Conservation (phyloP, 371 early-diverging fungal genomes). For the Zopfochytrium polystomum region DNA sequence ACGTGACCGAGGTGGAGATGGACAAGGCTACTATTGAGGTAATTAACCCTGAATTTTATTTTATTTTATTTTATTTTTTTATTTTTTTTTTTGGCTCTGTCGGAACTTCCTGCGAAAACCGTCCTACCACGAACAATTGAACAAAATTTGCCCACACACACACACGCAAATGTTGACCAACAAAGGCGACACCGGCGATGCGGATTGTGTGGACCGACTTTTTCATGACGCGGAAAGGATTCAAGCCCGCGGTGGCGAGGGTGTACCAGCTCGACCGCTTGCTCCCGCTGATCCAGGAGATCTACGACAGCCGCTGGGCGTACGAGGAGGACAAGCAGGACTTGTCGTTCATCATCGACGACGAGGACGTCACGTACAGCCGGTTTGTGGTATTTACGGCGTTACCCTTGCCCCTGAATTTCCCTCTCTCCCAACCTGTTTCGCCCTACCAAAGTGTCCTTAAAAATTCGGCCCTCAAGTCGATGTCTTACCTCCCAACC, state of each 20-base stretch:
- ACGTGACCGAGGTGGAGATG: slow-evolving; percentile 26
- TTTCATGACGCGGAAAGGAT: slow-evolving; percentile 32
- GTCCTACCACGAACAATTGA: no score
- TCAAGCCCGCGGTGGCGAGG: slow-evolving; percentile 29
- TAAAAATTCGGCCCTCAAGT: no score
- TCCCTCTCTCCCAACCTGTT: no score
- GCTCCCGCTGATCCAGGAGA: slow-evolving; percentile 41
- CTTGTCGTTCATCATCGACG: slow-evolving; percentile 7
- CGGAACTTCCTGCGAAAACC: no score
- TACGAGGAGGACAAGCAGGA: slow-evolving; percentile 35
- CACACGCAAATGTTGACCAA: no score
- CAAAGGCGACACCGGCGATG: slow-evolving; percentile 35
- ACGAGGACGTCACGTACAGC: slow-evolving; percentile 8
- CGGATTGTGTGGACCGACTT: slow-evolving; percentile 40
- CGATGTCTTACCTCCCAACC: not conserved
- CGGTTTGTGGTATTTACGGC: slow-evolving; percentile 23
- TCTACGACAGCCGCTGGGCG: slow-evolving; percentile 39
- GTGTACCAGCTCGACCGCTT: slow-evolving; percentile 27
- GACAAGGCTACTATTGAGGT: no score
- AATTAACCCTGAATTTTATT: no score
- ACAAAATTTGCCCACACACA: no score
- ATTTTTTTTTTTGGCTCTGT: no score
- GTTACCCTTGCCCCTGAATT: no score
- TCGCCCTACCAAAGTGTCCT: no score
- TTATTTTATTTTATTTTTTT: no score